These are phyloP conservation scores for Septoria linicola DNA, from an alignment of 2,329 filamentous ascomycete genomes.

Conservation along the genomic window DNA sequence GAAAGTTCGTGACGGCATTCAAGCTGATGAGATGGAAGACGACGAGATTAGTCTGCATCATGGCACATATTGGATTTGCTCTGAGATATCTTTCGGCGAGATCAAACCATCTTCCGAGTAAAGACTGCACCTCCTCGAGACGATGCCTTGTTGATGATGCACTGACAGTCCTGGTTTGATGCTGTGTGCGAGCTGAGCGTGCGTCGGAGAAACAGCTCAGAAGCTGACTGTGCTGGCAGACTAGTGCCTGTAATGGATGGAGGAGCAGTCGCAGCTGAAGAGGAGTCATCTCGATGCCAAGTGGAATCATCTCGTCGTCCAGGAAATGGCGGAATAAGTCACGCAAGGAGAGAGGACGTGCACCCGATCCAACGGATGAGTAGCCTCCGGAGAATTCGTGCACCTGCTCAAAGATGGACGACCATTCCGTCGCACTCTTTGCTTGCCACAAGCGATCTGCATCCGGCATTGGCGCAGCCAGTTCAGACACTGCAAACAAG, in stretches of 20 bases:
- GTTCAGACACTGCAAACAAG: conserved; percentile 64
- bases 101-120: conserved; percentile 67
- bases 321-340: conserved; percentile 68
- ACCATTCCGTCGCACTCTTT: conserved; percentile 59
- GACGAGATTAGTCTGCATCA: conserved; percentile 65
- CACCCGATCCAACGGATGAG: conserved; percentile 54
- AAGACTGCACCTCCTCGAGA: conserved; percentile 62
- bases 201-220: conserved; percentile 64
- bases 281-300: conserved; percentile 54
- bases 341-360: conserved; percentile 58
- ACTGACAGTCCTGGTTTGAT: conserved; percentile 50
- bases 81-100: conserved; percentile 59
- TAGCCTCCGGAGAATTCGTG: conserved; percentile 56
- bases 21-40: conserved; percentile 70
- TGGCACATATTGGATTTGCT: conserved; percentile 56
- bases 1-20: conserved; percentile 66
- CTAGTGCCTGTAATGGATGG: conserved; percentile 65
- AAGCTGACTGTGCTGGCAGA: conserved; percentile 65
- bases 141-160: conserved; percentile 60
- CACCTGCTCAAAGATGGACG: conserved; percentile 57
- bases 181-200: conserved; percentile 47
- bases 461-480: conserved; percentile 63
- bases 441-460: conserved; percentile 64
- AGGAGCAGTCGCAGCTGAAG: conserved; percentile 65
- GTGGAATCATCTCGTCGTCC: conserved; percentile 58